Evolutionary conservation across 2,329 filamentous ascomycete species (phyloP), one percentile per base, ranked within the genome.

Genomic region (Sporothrix protearum): DNA sequence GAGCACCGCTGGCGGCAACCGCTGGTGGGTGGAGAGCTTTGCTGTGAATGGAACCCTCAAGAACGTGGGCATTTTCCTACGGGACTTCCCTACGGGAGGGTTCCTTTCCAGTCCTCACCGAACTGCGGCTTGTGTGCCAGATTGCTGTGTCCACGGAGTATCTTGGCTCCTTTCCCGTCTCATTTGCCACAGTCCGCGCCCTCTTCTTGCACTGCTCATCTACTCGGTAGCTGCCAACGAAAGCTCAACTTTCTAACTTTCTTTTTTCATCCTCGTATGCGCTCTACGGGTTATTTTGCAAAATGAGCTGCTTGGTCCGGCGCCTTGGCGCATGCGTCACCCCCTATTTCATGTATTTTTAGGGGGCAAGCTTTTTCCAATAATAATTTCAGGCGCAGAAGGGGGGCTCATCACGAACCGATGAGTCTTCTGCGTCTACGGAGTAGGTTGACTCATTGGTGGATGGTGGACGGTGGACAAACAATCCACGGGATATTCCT

Each of bases 251-350:
- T 25, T 53, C 39, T n/a, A 22, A 16, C 19, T 63, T 63, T 63
- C 59, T 63, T 63, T 63, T 63, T 63, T 28, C 57, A 22, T 3
- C 16, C 28, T 30, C 61, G 30, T 42, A 25, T 30, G 7, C 57
- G 22, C n/a, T 2, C 39, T 49, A 7, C n/a, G 28, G 8, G 5
- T 25, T 30, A 36, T 28, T 59, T 59, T 45, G 47, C n/a, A n/a
- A 67, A 67, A 67, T 67, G 63, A 67, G 63, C 45, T 51, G 57
- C 36, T 67, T 25, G 63, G 63, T 51, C 63, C 45, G 39, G 30
- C 28, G 66, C 49, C 66, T 68, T 68, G 66, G 66, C 66, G 66
- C 49, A 57, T 68, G n/a, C 49, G 66, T 68, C 66, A 57, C 39
- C 64, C 42, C 45, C 19, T 39, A 36, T 51, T 51, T 53, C 28